phyloP scores from a whole-genome alignment of 2,329 filamentous ascomycete genomes.

The Aspergillus texensis region DNA sequence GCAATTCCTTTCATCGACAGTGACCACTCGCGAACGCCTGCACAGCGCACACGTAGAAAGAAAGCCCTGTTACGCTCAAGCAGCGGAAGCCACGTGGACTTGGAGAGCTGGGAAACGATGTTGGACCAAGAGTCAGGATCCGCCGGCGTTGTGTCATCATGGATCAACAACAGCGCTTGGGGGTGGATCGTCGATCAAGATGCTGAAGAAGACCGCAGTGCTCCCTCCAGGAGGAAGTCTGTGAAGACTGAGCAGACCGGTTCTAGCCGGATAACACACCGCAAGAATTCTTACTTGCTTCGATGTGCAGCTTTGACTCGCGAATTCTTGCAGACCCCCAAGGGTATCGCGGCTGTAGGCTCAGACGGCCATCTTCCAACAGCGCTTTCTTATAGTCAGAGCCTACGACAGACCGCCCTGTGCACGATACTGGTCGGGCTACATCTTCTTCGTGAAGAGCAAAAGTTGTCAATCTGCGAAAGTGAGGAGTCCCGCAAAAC shows the following conservation, averaged over 20 bases:
- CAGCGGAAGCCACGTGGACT: slow-evolving; percentile 49
- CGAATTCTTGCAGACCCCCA: slow-evolving; percentile 64
- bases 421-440: slow-evolving; percentile 72
- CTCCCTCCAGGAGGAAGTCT: slow-evolving; percentile 20
- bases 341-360: slow-evolving; percentile 60
- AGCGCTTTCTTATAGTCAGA: slow-evolving; percentile 53
- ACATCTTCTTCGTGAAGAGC: slow-evolving; percentile 86
- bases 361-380: slow-evolving; percentile 68
- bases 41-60: slow-evolving; percentile 44
- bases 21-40: slow-evolving; percentile 34
- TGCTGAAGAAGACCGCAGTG: slow-evolving; percentile 31
- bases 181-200: slow-evolving; percentile 69
- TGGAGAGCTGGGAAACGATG: slow-evolving; percentile 54
- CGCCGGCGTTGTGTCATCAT: slow-evolving; percentile 43
- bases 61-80: slow-evolving; percentile 51
- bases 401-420: slow-evolving; percentile 64
- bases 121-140: slow-evolving; percentile 48
- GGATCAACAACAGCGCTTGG: slow-evolving; percentile 67
- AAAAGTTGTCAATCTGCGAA: slow-evolving; percentile 71
- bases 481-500: slow-evolving; percentile 51
- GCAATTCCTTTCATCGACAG: slow-evolving; percentile 61
- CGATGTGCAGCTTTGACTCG: slow-evolving; percentile 61
- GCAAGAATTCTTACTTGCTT: slow-evolving; percentile 47
- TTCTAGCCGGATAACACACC: slow-evolving; percentile 31
- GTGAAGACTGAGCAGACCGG: slow-evolving; percentile 26